Percentiles rank a stretch among this genome's conserved stretches.
phyloP scores from a whole-genome alignment of 176 grass and related monocot species.

The Cocos nucifera region DNA sequence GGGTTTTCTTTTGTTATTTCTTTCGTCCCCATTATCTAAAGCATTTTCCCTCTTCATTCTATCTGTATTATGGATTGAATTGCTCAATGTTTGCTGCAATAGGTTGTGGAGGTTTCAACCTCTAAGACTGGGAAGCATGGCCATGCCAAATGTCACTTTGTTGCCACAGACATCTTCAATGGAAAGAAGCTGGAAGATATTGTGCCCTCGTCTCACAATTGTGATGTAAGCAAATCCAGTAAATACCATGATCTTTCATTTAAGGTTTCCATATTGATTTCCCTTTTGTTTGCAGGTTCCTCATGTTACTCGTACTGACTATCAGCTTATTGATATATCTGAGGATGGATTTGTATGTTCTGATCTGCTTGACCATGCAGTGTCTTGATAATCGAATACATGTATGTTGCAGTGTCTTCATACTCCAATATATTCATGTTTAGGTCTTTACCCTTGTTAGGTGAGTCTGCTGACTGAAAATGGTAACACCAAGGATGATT shows the following conservation, averaged over 20 bases:
- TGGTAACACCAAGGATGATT: slow-evolving; percentile 85
- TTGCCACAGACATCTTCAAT: slow-evolving; percentile 90
- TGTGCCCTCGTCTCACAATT: slow-evolving; percentile 91
- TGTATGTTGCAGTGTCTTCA: background rate
- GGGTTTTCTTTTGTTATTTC: too few relatives aligned
- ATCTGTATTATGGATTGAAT: background rate
- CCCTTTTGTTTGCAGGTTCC: slow-evolving; percentile 41
- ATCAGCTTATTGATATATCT: slow-evolving; percentile 93
- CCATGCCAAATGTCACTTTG: slow-evolving; percentile 93
- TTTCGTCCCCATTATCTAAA: too few relatives aligned
- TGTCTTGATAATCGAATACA: too few relatives aligned
- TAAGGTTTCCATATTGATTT: slow-evolving; percentile 7
- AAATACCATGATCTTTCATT: background rate
- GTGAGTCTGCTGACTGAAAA: slow-evolving; percentile 78
- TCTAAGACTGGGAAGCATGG: slow-evolving; percentile 98
- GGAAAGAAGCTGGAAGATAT: slow-evolving; percentile 96
- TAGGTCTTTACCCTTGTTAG: slow-evolving; percentile 27
- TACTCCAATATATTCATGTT: background rate
- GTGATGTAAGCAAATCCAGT: slow-evolving; percentile 50
- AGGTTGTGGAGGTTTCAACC: slow-evolving; percentile 97
- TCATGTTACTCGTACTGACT: slow-evolving; percentile 87
- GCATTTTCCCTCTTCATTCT: too few relatives aligned
- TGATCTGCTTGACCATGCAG: background rate
- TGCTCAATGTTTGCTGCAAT: slow-evolving; percentile 5
- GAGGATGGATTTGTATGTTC: slow-evolving; percentile 93